A percentile compares a stretch with the other conserved stretches of the same genome.
These are phyloP conservation scores for Aspergillus unguis DNA, from an alignment of 2,329 filamentous ascomycete genomes.

Conservation along the genomic window DNA sequence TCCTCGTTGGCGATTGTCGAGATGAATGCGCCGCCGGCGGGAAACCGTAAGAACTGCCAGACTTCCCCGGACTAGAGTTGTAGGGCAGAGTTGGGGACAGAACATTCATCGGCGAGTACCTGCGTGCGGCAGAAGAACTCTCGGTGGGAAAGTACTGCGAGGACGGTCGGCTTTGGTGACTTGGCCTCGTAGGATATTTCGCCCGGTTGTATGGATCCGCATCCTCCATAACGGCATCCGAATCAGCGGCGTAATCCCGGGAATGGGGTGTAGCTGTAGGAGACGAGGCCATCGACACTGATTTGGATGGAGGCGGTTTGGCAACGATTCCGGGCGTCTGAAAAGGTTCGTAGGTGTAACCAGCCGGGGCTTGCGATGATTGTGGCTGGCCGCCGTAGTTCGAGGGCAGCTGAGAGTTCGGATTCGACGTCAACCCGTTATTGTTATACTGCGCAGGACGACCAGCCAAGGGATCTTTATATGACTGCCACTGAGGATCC, in stretches of 20 bases:
- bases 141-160: conserved; percentile 71
- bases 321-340: conserved; percentile 43
- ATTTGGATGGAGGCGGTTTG: conserved; percentile 40
- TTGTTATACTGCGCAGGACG: conserved; percentile 63
- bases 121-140: conserved; percentile 77
- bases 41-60: conserved; percentile 51
- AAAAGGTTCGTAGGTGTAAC: conserved; percentile 68
- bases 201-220: conserved; percentile 78
- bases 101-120: conserved; percentile 94
- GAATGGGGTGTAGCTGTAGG: conserved; percentile 57
- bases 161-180: conserved; percentile 66
- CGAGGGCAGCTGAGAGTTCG: conserved; percentile 46
- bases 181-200: conserved; percentile 79
- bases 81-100: conserved; percentile 79
- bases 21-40: conserved; percentile 51
- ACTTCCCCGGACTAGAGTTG: conserved; percentile 59
- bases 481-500: conserved; percentile 65
- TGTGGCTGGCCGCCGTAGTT: conserved; percentile 47
- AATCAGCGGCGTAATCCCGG: conserved; percentile 65
- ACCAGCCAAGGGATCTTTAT: conserved; percentile 59
- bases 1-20: conserved; percentile 77
- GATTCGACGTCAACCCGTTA: conserved; percentile 47
- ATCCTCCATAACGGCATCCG: conserved; percentile 84
- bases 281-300: conserved; percentile 57
- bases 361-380: conserved; percentile 52